Evolutionary conservation across 2,329 filamentous ascomycete genomes (phyloP).

Genomic region (Chrysosporium keratinophilum): DNA sequence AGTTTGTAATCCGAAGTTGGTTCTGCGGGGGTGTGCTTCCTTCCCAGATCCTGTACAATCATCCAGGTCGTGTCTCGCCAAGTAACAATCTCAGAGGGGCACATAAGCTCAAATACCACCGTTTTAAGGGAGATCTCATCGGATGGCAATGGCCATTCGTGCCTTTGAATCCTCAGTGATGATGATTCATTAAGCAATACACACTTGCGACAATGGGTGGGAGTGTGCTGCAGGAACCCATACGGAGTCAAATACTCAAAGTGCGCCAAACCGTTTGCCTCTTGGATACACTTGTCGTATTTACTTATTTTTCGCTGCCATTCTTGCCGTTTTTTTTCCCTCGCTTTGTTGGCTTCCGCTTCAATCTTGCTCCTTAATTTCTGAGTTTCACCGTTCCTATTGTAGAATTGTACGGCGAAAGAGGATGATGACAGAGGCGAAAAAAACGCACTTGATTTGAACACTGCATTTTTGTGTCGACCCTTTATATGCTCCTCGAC

Average conservation of each 20-base stretch:
- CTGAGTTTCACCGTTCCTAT: neutral
- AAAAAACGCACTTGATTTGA: constrained; percentile 22
- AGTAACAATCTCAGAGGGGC: constrained; percentile 32
- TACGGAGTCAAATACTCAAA: neutral
- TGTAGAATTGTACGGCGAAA: neutral
- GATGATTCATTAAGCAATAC: constrained; percentile 23
- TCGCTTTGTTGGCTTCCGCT: constrained; percentile 28
- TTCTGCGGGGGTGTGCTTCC: neutral
- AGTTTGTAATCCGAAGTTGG: neutral
- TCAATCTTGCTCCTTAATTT: constrained; percentile 29
- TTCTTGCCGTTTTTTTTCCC: constrained; percentile 27
- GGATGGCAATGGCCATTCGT: constrained; percentile 49
- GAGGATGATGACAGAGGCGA: constrained; percentile 18
- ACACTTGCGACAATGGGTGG: constrained; percentile 33
- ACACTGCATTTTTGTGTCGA: constrained; percentile 22
- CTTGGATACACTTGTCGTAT: constrained; percentile 24
- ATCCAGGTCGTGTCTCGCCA: constrained; percentile 44
- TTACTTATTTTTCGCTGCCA: constrained; percentile 9
- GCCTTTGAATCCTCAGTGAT: constrained; percentile 36
- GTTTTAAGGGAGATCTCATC: constrained; percentile 30
- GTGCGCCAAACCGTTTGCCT: constrained; percentile 10
- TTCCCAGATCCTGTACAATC: constrained; percentile 1
- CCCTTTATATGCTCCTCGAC: constrained; percentile 41
- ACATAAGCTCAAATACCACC: constrained; percentile 44
- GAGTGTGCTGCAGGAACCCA: neutral